Evolutionary conservation across 371 early-diverging fungal species (phyloP).

Genomic region (Basidiobolus meristosporus): DNA sequence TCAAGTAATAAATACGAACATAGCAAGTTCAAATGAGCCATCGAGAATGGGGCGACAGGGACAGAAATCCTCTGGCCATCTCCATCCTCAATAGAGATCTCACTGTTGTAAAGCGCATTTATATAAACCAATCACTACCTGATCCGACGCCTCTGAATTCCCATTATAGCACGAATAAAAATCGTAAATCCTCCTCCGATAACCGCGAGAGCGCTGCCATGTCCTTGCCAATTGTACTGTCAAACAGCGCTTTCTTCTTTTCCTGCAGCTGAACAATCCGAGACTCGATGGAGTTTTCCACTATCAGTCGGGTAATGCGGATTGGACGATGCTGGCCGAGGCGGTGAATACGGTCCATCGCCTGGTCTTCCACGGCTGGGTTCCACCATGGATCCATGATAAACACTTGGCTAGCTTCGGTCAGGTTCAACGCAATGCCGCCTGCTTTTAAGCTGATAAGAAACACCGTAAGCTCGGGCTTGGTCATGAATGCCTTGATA

Average conservation of each 20-base stretch:
- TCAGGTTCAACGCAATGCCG: slow-evolving; percentile 89
- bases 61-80: no score
- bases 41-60: no score
- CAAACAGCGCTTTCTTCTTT: slow-evolving; percentile 83
- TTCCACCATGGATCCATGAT: slow-evolving; percentile 92
- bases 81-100: no score
- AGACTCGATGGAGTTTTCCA: slow-evolving; percentile 90
- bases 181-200: slow-evolving; percentile 68
- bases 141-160: no score
- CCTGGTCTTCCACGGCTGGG: slow-evolving; percentile 48
- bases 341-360: slow-evolving; percentile 83
- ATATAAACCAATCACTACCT: no score
- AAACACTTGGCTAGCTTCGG: slow-evolving; percentile 85
- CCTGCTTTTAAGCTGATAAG: slow-evolving; percentile 87
- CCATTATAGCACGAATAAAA: slow-evolving; percentile 54
- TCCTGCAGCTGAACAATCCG: slow-evolving; percentile 87
- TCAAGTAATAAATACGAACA: no score
- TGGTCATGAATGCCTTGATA: slow-evolving; percentile 56
- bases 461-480: slow-evolving; percentile 72
- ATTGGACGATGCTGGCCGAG: slow-evolving; percentile 83
- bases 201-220: slow-evolving; percentile 38
- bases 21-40: no score
- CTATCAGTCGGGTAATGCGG: slow-evolving; percentile 69
- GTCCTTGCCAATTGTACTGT: slow-evolving; percentile 74
- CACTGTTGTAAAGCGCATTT: no score